phyloP scores from a whole-genome alignment of 164 flowering plant genomes.

The Stephania cephalantha region DNA sequence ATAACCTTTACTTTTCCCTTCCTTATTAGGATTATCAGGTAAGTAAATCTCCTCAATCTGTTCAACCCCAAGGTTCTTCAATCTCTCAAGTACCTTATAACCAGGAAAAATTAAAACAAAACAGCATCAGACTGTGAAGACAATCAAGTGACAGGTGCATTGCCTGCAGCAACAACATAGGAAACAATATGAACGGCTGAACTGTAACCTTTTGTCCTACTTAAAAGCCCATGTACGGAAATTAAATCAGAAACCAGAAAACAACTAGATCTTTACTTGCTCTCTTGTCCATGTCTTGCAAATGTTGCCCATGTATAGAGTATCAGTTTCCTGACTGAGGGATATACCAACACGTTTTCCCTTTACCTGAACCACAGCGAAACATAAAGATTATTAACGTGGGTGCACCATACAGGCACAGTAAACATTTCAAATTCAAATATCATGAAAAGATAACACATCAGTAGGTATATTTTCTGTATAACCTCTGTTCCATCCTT shows the following conservation, averaged over 20 bases:
- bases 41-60: conserved; percentile 28
- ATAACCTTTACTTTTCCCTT: conserved; percentile 33
- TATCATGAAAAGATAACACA: background rate
- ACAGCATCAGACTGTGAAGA: conserved; percentile 11
- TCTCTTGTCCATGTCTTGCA: conserved; percentile 41
- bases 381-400: background rate
- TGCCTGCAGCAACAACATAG: conserved; percentile 6
- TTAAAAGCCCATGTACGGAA: background rate
- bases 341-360: conserved; percentile 33
- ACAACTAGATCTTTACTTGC: conserved; percentile 18
- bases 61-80: conserved; percentile 29
- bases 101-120: conserved; percentile 7
- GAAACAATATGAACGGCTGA: background rate
- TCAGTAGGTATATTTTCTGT: background rate
- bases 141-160: conserved; percentile 3
- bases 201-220: background rate
- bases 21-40: conserved; percentile 33
- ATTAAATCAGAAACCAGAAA: background rate
- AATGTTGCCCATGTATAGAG: conserved; percentile 38
- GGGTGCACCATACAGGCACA: background rate
- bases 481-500: conserved; percentile 40
- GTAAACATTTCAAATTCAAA: background rate
- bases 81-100: conserved; percentile 27
- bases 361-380: conserved; percentile 26
- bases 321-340: conserved; percentile 35